Evolutionary conservation across 2,329 filamentous ascomycete genomes (phyloP), one percentile per base, ranked within the genome.

Genomic region (Leptographium lundbergii): DNA sequence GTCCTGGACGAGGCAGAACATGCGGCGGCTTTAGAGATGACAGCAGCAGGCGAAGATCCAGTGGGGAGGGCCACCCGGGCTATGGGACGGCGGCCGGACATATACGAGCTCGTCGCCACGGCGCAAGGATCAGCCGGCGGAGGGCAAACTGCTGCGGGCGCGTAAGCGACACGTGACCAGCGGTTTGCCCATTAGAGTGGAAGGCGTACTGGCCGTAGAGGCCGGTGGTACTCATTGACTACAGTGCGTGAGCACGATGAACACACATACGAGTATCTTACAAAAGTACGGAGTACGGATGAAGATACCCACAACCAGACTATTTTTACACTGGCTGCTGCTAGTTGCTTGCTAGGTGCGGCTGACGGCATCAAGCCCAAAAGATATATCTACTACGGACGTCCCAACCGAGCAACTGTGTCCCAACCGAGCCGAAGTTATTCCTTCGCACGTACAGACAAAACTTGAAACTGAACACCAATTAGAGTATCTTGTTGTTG

Each of bases 61-160:
- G 45, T 64, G 36, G 74, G 74, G 0, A 73, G 73, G 19, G 75
- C 74, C 3, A 73, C 75, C 69, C 71, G 74, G 60, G 74, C 74
- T 14, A 70, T 76, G 56, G 75, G 75, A 6, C 69, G 73, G 56
- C 71, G 71, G 50, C 65, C 79, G 17, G 76, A 73, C 61, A 63
- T 79, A 47, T 72, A 71, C 39, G 75, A 79, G 60, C 67, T 80
- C 27, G 57, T 63, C 29, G 61, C 58, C 24, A 60, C 57, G 36
- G 61, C 60, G 22, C 59, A 60, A 19, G 59, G 59, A 6, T 45
- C 34, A 2, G 24, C 22, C 6, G 53, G 11, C 11, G 53, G 34
- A 22, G 36, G 53, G 29, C 14, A 25, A 7, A 29, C 48, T n/a
- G 13, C 48, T 14, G 48, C 25, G 24, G 25, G 22, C 11, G 13